Conservation (phyloP, 2,329 filamentous ascomycete genomes). For the Colletotrichum eleusines region DNA sequence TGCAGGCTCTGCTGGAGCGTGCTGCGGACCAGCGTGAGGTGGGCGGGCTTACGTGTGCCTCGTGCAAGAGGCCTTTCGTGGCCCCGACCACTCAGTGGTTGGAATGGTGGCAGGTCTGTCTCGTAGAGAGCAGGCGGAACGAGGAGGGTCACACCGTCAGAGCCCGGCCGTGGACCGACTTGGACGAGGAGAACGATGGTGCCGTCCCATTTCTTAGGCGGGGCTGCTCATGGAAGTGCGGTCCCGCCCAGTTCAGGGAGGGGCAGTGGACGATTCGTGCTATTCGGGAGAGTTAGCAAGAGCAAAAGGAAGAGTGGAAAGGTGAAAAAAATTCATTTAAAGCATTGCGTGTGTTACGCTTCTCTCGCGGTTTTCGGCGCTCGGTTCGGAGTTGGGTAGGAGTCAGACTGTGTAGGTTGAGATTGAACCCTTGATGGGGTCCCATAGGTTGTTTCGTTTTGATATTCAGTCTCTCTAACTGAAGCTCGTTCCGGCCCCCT, state of each 20-base stretch:
- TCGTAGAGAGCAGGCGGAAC: slow-evolving; percentile 42
- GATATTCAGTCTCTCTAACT: slow-evolving; percentile 14
- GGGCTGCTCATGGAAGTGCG: slow-evolving; percentile 65
- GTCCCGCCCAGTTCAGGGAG: slow-evolving; percentile 52
- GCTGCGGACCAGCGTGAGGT: slow-evolving; percentile 57
- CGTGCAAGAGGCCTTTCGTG: slow-evolving; percentile 62
- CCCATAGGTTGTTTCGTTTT: slow-evolving; percentile 4
- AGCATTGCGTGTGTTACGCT: not conserved
- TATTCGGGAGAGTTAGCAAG: not conserved
- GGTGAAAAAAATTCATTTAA: not conserved
- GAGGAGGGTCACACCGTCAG: slow-evolving; percentile 22
- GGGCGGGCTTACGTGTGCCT: slow-evolving; percentile 65
- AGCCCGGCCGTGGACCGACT: slow-evolving; percentile 32
- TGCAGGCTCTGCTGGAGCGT: slow-evolving; percentile 56
- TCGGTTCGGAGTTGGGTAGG: slow-evolving; percentile 29
- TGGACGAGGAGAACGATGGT: slow-evolving; percentile 49
- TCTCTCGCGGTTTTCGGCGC: not conserved
- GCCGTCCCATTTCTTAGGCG: slow-evolving; percentile 60
- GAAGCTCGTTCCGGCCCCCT: slow-evolving; percentile 56
- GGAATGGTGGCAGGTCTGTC: slow-evolving; percentile 66
- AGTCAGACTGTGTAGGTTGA: not conserved
- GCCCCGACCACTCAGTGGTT: slow-evolving; percentile 70
- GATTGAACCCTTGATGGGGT: not conserved
- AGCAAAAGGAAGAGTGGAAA: not conserved
- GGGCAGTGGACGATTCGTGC: slow-evolving; percentile 43